Base-by-base conservation (phyloP, 805 yeast genomes). In the Wickerhamomyces bisporus region DNA sequence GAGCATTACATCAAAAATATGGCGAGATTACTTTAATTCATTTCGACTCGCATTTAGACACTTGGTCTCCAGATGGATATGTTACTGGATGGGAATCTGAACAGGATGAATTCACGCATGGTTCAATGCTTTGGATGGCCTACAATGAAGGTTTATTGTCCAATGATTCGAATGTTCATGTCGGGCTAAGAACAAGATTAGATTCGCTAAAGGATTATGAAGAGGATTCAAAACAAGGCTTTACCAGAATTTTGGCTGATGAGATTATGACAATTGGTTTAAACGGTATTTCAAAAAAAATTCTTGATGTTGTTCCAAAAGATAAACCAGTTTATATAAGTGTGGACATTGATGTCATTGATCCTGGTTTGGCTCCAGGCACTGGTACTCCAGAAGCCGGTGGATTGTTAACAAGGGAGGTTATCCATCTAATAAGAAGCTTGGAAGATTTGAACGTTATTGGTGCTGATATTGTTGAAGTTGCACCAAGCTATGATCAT, bases 351-450 rank as follows among this genome's bases (percentile, higher is more conserved):
- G 87, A 80, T 53, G 83, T 79, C 2, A 65, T 83, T 42, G 93
- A 83, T 52, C 88, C 88, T 0, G 77, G 83, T 5, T 62, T 68
- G 35, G 86, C 86, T 3, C 85, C 89, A 13, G 89, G 85, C 2
- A 82, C 91, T 0, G 93, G 93, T 9, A 83, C 93, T 4, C 74
- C 81, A 48, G 93, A 83, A 53, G 75, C 73, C 4, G 93, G 88
- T 13, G 93, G 93, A 3, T 73, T 81, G 68, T 70, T 78, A 12
- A 65, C 81, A 1, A 65, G 91, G 33, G 91, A 83, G 53, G 61
- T 82, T 26, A 68, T 80, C 43, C 62, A 70, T 6, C 58, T 82
- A 18, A 47, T 83, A 31, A 80, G 84, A 39, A 77, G 75, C 1
- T 59, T 84, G 14, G 78, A 75, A 32, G 77, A 76, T 1, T 58